Conservation (phyloP, 805 yeast species). For the Barnettozyma sucrosica region DNA sequence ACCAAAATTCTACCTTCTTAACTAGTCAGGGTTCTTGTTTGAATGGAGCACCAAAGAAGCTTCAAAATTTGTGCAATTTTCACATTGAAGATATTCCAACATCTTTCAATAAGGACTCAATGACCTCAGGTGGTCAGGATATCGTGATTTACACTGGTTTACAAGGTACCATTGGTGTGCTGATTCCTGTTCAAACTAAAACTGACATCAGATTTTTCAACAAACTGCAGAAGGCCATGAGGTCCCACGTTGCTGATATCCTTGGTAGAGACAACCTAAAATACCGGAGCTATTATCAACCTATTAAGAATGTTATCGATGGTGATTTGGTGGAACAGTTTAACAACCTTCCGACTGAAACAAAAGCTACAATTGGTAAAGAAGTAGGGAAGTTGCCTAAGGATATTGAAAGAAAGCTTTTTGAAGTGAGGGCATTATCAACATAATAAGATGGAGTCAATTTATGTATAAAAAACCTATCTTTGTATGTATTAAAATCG, state of each 20-base stretch:
- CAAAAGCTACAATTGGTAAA: slow-evolving; percentile 21
- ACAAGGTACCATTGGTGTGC: slow-evolving; percentile 73
- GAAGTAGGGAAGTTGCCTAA: slow-evolving; percentile 41
- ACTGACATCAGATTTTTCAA: slow-evolving; percentile 57
- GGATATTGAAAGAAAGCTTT: slow-evolving; percentile 46
- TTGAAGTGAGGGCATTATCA: slow-evolving; percentile 37
- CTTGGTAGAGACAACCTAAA: slow-evolving; percentile 62
- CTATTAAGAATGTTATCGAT: slow-evolving; percentile 70
- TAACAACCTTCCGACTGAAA: slow-evolving; percentile 11
- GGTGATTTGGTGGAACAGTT: slow-evolving; percentile 75
- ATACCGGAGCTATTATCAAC: slow-evolving; percentile 78
- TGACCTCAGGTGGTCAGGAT: slow-evolving; percentile 61
- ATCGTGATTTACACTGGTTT: slow-evolving; percentile 66
- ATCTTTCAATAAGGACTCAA: slow-evolving; percentile 46
- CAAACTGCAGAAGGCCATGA: slow-evolving; percentile 45
- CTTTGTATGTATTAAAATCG: slow-evolving; percentile 5
- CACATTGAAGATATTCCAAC: slow-evolving; percentile 68
- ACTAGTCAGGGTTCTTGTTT: slow-evolving; percentile 29
- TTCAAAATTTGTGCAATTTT: slow-evolving; percentile 50
- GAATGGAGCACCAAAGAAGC: slow-evolving; percentile 49
- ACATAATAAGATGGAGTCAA: not conserved
- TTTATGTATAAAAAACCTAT: not conserved
- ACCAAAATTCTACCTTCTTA: slow-evolving; percentile 37
- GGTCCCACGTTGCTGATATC: slow-evolving; percentile 23
- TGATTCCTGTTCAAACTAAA: slow-evolving; percentile 60